Evolutionary conservation across 257 asterid genomes (phyloP).

Genomic region (Avicennia marina): DNA sequence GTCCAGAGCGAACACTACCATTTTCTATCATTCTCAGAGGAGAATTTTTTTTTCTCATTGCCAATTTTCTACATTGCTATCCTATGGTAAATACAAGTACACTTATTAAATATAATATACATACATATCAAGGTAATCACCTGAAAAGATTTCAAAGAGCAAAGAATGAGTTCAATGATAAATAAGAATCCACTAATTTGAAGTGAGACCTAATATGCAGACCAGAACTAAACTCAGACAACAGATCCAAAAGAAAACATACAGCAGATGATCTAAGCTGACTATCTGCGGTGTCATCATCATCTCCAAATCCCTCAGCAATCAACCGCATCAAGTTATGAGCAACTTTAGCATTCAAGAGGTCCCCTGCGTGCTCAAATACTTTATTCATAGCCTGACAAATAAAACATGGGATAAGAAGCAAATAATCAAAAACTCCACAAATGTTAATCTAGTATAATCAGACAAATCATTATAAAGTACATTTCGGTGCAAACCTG

Average conservation of each 20-base stretch:
- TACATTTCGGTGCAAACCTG: constrained; percentile 75
- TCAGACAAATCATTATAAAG: too few relatives aligned
- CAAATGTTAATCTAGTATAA: too few relatives aligned
- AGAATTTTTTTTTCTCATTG: too few relatives aligned
- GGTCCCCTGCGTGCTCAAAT: constrained; percentile 96
- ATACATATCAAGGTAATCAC: too few relatives aligned
- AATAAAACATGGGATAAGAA: constrained; percentile 20
- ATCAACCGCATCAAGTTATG: constrained; percentile 95
- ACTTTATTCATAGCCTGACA: constrained; percentile 96
- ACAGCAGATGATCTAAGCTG: constrained; percentile 98
- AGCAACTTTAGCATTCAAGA: constrained; percentile 84
- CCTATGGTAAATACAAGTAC: too few relatives aligned
- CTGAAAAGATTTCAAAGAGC: constrained; percentile 1
- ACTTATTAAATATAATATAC: too few relatives aligned
- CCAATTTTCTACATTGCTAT: too few relatives aligned
- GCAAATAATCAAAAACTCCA: constrained; percentile 7
- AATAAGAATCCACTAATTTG: too few relatives aligned
- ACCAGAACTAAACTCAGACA: constrained; percentile 17
- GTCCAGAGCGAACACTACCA: too few relatives aligned
- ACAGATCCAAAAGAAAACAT: constrained; percentile 39
- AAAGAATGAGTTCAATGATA: too few relatives aligned
- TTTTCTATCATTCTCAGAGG: too few relatives aligned
- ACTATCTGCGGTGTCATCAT: constrained; percentile 75
- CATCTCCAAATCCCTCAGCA: constrained; percentile 98
- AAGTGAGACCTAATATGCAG: too few relatives aligned